Evolutionary conservation across 2,329 filamentous ascomycete genomes (phyloP), one percentile per base, ranked within the genome.

Genomic region (Colletotrichum sp.): DNA sequence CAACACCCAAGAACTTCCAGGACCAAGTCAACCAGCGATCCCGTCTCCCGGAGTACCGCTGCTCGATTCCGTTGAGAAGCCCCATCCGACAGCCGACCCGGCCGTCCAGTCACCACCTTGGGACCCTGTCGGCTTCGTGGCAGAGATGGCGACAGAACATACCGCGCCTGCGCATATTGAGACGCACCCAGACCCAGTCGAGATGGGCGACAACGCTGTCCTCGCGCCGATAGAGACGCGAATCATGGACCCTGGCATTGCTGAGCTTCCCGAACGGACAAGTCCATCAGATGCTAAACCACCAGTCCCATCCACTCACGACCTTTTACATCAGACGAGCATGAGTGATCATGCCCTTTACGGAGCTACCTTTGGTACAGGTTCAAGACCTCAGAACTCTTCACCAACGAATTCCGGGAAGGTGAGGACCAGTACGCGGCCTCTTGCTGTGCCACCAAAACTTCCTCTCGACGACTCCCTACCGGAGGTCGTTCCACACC

Each of bases 71-170:
- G 78, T 81, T 6, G 81, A 84, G 74, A 77, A 83, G 26, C 79
- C 82, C 16, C 79, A 81, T 30, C 83, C 84, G 78, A n/a, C n/a
- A 34, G n/a, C 21, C 1, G 82, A 83, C 6, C 80, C 82, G 0
- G 74, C 82, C 15, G 74, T 78, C 16, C 79, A 80, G 9, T 55
- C 74, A 5, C 60, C 48, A 16, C 30, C 74, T 18, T 84, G 82
- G 16, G 82, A 87, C 43, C 87, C 88, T 0, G 83, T 89, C 3
- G 88, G 88, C 1, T 55, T 85, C 18, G 81, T 90, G 26, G 85
- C 88, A 5, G 88, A 90, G 80, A 86, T 90, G 82, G 80, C 86
- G 7, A 89, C 87, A 12, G 84, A 86, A 21, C 79, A 84, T 26
- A 89, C 88, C 1, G 84, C 82, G 0, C 77, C 77, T 9, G 86